Percentiles rank a stretch among this genome's conserved stretches.
phyloP scores from a whole-genome alignment of 163 green algal species.

The Scenedesmus sp. region DNA sequence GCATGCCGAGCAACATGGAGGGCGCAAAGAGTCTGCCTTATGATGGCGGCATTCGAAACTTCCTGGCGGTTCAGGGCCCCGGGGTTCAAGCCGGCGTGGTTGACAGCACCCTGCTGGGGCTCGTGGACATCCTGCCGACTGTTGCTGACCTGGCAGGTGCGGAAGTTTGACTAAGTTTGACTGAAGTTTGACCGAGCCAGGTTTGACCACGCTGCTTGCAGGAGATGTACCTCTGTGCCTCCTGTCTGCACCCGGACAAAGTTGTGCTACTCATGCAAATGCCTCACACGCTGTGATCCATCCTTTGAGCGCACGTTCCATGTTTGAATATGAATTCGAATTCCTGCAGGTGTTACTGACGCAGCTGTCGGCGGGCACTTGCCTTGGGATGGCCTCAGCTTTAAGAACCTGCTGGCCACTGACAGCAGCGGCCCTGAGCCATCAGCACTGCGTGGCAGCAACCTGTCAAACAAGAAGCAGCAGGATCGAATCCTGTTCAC shows the following conservation, averaged over 20 bases:
- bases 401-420: slow-evolving; percentile 17
- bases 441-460: background rate
- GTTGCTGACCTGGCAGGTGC: slow-evolving; percentile 39
- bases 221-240: background rate
- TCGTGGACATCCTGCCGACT: slow-evolving; percentile 44
- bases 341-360: background rate
- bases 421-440: background rate
- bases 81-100: slow-evolving; percentile 21
- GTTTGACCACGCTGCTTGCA: background rate
- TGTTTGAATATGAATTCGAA: too few relatives aligned
- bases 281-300: too few relatives aligned
- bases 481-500: background rate
- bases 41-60: slow-evolving; percentile 46
- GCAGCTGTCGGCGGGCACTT: background rate
- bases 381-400: slow-evolving; percentile 20
- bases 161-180: background rate
- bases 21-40: slow-evolving; percentile 3
- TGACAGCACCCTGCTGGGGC: slow-evolving; percentile 4
- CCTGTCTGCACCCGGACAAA: background rate
- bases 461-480: background rate
- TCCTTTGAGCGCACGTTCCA: too few relatives aligned
- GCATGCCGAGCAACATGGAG: slow-evolving; percentile 48
- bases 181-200: background rate
- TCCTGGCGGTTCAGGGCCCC: slow-evolving; percentile 23
- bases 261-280: too few relatives aligned